Base-by-base conservation (phyloP, 768 basidiomycete species). In the Cubamyces lactineus region DNA sequence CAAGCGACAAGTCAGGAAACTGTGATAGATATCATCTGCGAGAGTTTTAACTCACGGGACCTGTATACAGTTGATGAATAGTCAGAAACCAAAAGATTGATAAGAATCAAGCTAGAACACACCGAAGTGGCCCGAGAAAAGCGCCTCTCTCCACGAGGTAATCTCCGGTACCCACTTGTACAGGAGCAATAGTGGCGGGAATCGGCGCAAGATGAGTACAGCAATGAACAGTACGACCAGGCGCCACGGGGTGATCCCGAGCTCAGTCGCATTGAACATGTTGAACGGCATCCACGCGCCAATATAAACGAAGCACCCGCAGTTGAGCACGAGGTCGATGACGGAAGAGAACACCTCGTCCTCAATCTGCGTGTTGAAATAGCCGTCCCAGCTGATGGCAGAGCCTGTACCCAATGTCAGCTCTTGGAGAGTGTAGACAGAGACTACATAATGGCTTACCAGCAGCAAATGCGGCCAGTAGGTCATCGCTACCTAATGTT, bases 91-190 rank as follows among this genome's bases (percentile, higher is more conserved):
- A 1, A 34, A 1, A 11, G 1, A 34, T 34, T 3, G 9, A 34
- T 4, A 11, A 7, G 34, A 11, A 53, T 16, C 8, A 49, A 21
- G 17, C 19, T 8, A 11, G 19, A 34, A 71, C 75, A 15, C 68
- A 85, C 89, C 95, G 71, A 96, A 98, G 78, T 97, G 95, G 2
- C 96, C 96, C 5, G 84, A 86, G 72, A 98, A 97, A 4, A 94
- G 65, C 0, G 96, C 96, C 75, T 98, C 94, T 47, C 84, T 80
- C 87, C 94, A 91, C 21, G 84, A 86, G 41, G 75, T 73, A 66
- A 98, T 91, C 73, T 98, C 96, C 0, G 96, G 96, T 15, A 97
- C 84, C 82, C 86, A 92, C 62, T 76, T 84, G 69, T 96, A 95
- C 2, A 97, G 77, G 3, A 86, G 67, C 55, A 97, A 74, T 48